Conservation (phyloP, 73 alveolate species). For the Tetrahymena malaccensis region DNA sequence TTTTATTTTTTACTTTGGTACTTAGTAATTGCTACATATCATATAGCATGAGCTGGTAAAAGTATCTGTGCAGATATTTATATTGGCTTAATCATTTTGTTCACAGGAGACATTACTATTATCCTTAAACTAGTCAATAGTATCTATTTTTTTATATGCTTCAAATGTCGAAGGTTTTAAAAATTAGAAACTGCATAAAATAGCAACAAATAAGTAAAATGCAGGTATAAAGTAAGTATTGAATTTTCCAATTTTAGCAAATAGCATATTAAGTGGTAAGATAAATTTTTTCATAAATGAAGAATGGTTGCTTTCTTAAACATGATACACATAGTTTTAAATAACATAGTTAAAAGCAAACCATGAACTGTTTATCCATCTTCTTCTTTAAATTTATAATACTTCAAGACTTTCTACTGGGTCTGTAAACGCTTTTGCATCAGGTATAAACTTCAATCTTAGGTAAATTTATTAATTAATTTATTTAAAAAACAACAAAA, state of each 20-base stretch:
- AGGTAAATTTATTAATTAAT: neutral
- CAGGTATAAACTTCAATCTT: conserved; percentile 40
- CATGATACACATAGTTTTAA: neutral
- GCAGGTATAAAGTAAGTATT: neutral
- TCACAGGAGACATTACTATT: neutral
- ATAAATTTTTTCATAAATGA: neutral
- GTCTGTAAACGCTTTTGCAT: conserved; percentile 52
- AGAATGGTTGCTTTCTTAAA: conserved; percentile 4
- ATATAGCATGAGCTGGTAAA: neutral
- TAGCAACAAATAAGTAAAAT: neutral
- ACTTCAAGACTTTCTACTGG: conserved; percentile 32
- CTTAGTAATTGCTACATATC: neutral
- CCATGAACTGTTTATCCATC: conserved; percentile 61
- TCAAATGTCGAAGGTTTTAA: neutral
- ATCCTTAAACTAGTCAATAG: neutral
- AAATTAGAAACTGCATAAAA: neutral
- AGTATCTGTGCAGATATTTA: neutral
- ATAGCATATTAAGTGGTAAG: neutral
- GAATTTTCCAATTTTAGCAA: neutral
- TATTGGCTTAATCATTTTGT: neutral
- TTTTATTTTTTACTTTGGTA: neutral
- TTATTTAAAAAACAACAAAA: neutral
- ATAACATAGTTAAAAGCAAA: conserved; percentile 41
- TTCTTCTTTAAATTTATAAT: conserved; percentile 44
- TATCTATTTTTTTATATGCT: neutral